Base-by-base conservation (phyloP, 345 rosid species). In the Isatis tinctoria region DNA sequence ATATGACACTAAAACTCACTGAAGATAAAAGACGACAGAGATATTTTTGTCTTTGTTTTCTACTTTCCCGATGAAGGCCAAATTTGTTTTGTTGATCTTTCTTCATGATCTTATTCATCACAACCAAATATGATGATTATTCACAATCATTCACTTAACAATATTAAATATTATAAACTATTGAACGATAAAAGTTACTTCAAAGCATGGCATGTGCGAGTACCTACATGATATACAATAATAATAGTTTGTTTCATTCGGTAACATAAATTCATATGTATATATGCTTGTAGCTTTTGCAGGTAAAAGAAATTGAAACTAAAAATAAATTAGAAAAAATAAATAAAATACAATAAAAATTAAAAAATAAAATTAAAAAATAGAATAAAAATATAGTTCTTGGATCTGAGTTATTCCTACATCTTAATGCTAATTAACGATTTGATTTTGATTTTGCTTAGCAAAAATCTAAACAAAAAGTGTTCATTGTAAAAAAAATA, bases 51-150 rank as follows among this genome's bases (percentile, higher is more conserved):
- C 69, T 44, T 75, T 62, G 41, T 62, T 67, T 69, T 18, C 75
- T 54, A 62, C 54, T 76, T 75, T 69, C 79, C 70, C 51, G 28
- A 69, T 75, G 74, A 22, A 61, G 79, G n/a, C 59, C 16, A 12
- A 69, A 26, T 75, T 69, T 61, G 58, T 61, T 69, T 52, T 53
- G 35, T 43, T 69, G 17, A 53, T 69, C 79, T 33, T 53, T 75
- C 70, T 64, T 75, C 79, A 20, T 37, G 10, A 52, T 52, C 58
- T 60, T 16, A 52, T 16, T 52, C 43, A 32, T 8, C 58, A 17
- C 41, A 62, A 43, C 79, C 72, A 75, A 69, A 75, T 61, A 43
- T 62, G 70, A 61, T 69, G 69, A 75, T 67, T 20, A 74, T 74
- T 75, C 79, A 68, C 69, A 68, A 62, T 69, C 79, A 53, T 18